Percentiles rank a stretch among this genome's conserved stretches.
Conservation (phyloP, 1,139 yeast species). For the Yamadazyma diddensiae region DNA sequence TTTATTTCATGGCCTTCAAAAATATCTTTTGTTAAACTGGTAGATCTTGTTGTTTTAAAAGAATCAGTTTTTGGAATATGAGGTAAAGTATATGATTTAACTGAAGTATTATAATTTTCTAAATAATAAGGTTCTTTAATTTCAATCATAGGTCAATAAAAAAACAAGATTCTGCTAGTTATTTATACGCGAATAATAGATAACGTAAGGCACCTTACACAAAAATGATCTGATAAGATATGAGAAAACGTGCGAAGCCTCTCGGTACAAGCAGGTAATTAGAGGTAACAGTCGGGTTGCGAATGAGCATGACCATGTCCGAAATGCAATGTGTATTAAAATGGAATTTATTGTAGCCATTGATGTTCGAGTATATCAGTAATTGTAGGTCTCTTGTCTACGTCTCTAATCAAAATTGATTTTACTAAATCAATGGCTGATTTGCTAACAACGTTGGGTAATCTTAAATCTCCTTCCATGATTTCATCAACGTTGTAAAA, state of each 20-base stretch:
- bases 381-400: constrained; percentile 67
- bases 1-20: not conserved
- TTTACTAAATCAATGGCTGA: constrained; percentile 58
- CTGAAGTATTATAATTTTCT: constrained; percentile 13
- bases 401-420: constrained; percentile 62
- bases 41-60: constrained; percentile 10
- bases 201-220: not conserved
- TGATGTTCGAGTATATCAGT: constrained; percentile 62
- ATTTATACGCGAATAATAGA: not conserved
- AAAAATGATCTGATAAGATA: too few relatives aligned
- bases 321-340: not conserved
- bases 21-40: constrained; percentile 1
- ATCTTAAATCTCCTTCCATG: constrained; percentile 79
- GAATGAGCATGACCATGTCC: not conserved
- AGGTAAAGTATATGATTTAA: constrained; percentile 15
- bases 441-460: constrained; percentile 62
- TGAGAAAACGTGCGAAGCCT: not conserved
- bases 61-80: constrained; percentile 12
- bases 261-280: not conserved
- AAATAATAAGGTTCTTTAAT: constrained; percentile 16
- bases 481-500: constrained; percentile 94
- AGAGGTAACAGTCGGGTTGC: not conserved
- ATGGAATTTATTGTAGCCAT: constrained; percentile 48
- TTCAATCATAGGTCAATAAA: constrained; percentile 5
- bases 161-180: not conserved